Base-by-base conservation (phyloP, 352 stramenopile species). In the Globisporangium acanthophoron region DNA sequence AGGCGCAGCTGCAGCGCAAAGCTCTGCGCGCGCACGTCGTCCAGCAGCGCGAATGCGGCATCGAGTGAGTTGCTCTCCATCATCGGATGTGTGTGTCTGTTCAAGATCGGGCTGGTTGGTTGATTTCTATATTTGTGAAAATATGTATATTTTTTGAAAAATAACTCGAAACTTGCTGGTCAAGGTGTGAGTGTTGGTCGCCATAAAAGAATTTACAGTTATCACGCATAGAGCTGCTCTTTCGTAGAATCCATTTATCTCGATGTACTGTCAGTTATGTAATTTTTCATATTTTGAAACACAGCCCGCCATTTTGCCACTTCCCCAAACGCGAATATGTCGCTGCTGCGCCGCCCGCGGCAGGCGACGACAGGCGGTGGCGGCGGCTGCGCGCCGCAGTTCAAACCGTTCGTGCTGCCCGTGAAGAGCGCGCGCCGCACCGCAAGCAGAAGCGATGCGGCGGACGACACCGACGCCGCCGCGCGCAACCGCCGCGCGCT, bases 351-450 rank as follows among this genome's bases (percentile, higher is more conserved):
- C 13, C 67, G 79, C 40, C 59, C 76, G 11, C 54, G 56, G 11
- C 54, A 53, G 12, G 56, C 20, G 43, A 29, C 43, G 43, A 48
- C 43, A 12, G 11, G n/a, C 41, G 44, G 55, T 16, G 45, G 58
- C 18, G 55, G 54, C 13, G 50, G 65, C 53, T 58, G 45, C 29
- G 57, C 57, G 13, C 33, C 68, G 46, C 74, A 81, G 44, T 92
- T 86, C 74, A 92, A 92, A 61, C 83, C 76, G 18, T 92, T 92
- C 52, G 80, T 92, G 54, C 69, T 87, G 46, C 83, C 83, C 0
- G 52, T 86, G 18, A 92, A 88, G 59, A 67, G 46, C 39, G 15
- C 33, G 2, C 12, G 20, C 11, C 3, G n/a, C 2, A 33, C 55
- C 35, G 29, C 5, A 12, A 20, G 43, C 21, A n/a, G 50, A 11